Evolutionary conservation across 768 basidiomycete genomes (phyloP), one percentile per base, ranked within the genome.

Genomic region (Russula earlei): DNA sequence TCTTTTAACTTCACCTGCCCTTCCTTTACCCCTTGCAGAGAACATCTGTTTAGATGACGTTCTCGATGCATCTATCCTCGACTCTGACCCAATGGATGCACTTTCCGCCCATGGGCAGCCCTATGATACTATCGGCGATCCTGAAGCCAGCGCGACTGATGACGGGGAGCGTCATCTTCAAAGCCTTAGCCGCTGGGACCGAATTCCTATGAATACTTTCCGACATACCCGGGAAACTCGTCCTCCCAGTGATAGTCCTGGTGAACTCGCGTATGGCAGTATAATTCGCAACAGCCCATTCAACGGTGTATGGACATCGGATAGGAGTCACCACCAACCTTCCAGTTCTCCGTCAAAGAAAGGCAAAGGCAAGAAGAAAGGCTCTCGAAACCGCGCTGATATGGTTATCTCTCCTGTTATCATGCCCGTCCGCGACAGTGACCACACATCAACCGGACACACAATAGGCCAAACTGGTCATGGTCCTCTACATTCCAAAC

Each of bases 1-100:
- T 70, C 4, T 71, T 73, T 37, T 73, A 73, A 46, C 51, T 17
- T 46, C 47, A n/a, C 45, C 75, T 73, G 22, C 60, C 65, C 24
- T 62, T 54, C 33, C 54, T 65, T 29, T 54, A 55, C 36, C 54
- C 65, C 33, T 54, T 51, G 0, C 62, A 62, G 78, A 82, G 56
- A 73, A 80, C 11, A 79, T 85, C 42, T 77, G 79, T 58, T 75
- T 91, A 20, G 80, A 87, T 62, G 88, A 91, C 62, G 87, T 91
- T 17, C 74, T 91, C 34, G 85, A 91, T 54, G 75, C 82, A 0
- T 83, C 87, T 0, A 80, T 85, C 68, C 71, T 89, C 19, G 82
- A 82, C 62, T 75, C 77, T 0, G 83, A 83, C 48, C 60, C 75
- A 72, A 17, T 67, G 67, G 56, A 56, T 33, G 34, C 55, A 4